Conservation (phyloP, 495 filamentous ascomycete species). For the Annulohypoxylon stygium region DNA sequence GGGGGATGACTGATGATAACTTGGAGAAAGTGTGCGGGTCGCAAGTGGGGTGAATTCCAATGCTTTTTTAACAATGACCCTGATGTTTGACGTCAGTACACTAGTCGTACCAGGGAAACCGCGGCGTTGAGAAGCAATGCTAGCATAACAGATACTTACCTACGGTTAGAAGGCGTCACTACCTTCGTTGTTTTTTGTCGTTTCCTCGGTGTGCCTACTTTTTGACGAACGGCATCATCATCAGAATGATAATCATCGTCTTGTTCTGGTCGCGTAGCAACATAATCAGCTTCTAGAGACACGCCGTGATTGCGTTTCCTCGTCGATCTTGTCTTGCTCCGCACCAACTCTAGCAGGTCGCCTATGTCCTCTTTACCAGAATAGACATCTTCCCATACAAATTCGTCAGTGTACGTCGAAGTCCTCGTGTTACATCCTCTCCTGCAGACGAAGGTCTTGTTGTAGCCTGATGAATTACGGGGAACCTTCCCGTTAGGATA, state of each 20-base stretch:
- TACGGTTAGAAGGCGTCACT: constrained; percentile 49
- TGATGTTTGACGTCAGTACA: constrained; percentile 75
- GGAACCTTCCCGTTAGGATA: constrained; percentile 85
- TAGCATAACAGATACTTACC: constrained; percentile 31
- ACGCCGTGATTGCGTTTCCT: constrained; percentile 63
- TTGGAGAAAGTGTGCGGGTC: constrained; percentile 84
- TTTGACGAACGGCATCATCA: constrained; percentile 59
- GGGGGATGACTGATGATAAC: constrained; percentile 82
- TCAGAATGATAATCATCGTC: constrained; percentile 60
- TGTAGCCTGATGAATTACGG: constrained; percentile 77
- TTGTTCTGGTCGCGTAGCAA: constrained; percentile 43
- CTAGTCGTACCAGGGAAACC: constrained; percentile 40
- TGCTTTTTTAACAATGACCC: constrained; percentile 87
- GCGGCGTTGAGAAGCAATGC: neutral
- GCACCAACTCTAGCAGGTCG: constrained; percentile 72
- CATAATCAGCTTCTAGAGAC: constrained; percentile 64
- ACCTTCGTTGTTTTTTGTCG: constrained; percentile 51
- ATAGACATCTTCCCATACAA: constrained; percentile 89
- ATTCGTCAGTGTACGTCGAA: constrained; percentile 92
- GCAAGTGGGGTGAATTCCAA: constrained; percentile 95
- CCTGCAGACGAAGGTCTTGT: constrained; percentile 91
- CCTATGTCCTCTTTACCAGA: constrained; percentile 71
- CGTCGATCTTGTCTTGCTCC: constrained; percentile 76
- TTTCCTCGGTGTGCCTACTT: constrained; percentile 54
- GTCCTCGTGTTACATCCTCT: constrained; percentile 89